Base-by-base conservation (phyloP, 805 yeast species). In the Myxozyma neotropica region DNA sequence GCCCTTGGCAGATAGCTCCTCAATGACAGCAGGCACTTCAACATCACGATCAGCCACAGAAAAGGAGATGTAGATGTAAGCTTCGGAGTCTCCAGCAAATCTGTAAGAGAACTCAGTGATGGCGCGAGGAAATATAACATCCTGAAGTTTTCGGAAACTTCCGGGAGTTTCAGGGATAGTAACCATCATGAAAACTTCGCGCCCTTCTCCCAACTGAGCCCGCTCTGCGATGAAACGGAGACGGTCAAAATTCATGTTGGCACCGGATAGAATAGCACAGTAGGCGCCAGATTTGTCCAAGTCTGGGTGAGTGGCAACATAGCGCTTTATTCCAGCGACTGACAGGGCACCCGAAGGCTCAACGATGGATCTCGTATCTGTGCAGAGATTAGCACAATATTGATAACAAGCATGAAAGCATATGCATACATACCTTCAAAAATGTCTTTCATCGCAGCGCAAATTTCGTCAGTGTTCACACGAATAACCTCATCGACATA, bases 341-440 rank as follows among this genome's bases (percentile, higher is more conserved):
- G 95, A 80, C 74, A 95, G 81, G 0, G 99, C 99, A 65, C 99
- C 99, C 4, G 97, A 87, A 7, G 99, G 99, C 75, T 94, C 99
- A 36, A 90, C 88, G 57, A 94, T 83, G 65, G 92, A 83, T 74
- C 99, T 82, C 0, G 98, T 93, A 70, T 94, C 99, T 55, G 6
- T 13, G 17, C 4, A 31, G 17, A 10, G 7, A 24, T 55, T 40
- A 55, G 48, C 33, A 44, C 6, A 12, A 2, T n/a, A 13, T 40
- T 42, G 29, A 15, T 4, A 21, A 21, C 6, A 24, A 17, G 23
- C 19, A 40, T n/a, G 15, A 17, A 44, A 29, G 4, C 27, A 6
- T 7, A n/a, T 3, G 46, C n/a, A 27, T 24, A 24, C 35, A 5
- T 47, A 55, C 58, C 58, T 73, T 91, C 96, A 71, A 94, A 94